Percentiles rank a stretch among this genome's conserved stretches.
Evolutionary conservation across 2,329 filamentous ascomycete species (phyloP).

Genomic region (Calonectria pteridis): DNA sequence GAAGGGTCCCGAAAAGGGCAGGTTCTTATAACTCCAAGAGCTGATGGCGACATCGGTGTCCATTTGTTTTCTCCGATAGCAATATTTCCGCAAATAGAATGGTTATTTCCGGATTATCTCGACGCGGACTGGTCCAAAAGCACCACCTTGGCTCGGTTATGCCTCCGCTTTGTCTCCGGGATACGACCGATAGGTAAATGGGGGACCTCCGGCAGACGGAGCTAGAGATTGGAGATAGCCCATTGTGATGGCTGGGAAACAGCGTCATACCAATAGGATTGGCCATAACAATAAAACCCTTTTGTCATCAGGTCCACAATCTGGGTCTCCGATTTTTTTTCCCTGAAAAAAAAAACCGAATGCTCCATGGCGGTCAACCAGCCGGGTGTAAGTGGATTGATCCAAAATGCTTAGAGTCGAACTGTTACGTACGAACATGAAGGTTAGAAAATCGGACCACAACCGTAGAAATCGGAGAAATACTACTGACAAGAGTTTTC

Average conservation of each 20-base stretch:
- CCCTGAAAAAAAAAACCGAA: neutral
- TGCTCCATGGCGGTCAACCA: neutral
- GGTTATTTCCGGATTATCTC: slow-evolving; percentile 37
- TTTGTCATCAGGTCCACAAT: neutral
- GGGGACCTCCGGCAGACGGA: slow-evolving; percentile 15
- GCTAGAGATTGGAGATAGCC: neutral
- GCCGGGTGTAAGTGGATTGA: neutral
- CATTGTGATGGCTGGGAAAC: neutral
- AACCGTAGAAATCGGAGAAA: neutral
- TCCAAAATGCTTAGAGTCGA: neutral
- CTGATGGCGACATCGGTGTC: slow-evolving; percentile 40
- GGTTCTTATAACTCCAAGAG: slow-evolving; percentile 28
- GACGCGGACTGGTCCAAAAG: slow-evolving; percentile 18
- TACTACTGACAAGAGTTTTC: neutral
- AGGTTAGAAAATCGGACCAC: neutral
- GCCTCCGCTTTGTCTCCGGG: slow-evolving; percentile 30
- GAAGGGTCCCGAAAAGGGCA: slow-evolving; percentile 17
- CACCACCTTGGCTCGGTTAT: slow-evolving; percentile 15
- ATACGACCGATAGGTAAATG: slow-evolving; percentile 24
- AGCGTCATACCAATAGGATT: neutral
- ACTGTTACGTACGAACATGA: neutral
- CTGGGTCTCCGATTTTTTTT: neutral
- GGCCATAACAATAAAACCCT: neutral
- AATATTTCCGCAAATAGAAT: slow-evolving; percentile 34
- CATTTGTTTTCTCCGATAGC: slow-evolving; percentile 16